phyloP scores from a whole-genome alignment of 176 grass and related monocot genomes.

The Musa schizocarpa region DNA sequence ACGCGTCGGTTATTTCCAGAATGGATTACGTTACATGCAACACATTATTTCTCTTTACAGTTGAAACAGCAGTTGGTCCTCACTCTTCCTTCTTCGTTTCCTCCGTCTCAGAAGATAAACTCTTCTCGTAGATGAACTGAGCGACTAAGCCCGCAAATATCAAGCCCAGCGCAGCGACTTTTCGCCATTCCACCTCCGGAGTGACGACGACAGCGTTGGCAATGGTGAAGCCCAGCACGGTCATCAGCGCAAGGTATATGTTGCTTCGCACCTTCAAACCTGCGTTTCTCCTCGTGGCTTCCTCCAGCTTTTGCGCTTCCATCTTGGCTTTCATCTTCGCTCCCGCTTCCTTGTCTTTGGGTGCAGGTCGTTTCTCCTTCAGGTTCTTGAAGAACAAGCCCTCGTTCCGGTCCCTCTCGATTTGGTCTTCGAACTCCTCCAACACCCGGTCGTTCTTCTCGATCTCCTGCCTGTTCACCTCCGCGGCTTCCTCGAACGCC shows the following conservation, averaged over 20 bases:
- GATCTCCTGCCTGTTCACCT: slow-evolving; percentile 61
- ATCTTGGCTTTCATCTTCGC: slow-evolving; percentile 36
- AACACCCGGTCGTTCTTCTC: slow-evolving; percentile 74
- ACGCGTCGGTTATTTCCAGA: no score
- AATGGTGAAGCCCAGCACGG: slow-evolving; percentile 61
- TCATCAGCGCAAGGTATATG: slow-evolving; percentile 77
- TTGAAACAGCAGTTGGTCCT: no score
- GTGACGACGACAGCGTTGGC: slow-evolving; percentile 41
- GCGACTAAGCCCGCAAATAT: slow-evolving; percentile 71
- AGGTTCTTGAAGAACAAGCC: slow-evolving; percentile 92
- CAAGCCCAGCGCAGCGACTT: slow-evolving; percentile 63
- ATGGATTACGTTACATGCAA: no score
- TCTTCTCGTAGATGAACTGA: slow-evolving; percentile 5
- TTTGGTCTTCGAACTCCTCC: slow-evolving; percentile 67
- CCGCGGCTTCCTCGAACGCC: slow-evolving; percentile 61
- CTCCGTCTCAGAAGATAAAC: slow-evolving; percentile 18
- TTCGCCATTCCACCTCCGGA: slow-evolving; percentile 59
- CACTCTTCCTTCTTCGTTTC: slow-evolving; percentile 35
- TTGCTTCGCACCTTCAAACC: slow-evolving; percentile 56
- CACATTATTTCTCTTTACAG: no score
- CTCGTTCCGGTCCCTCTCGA: slow-evolving; percentile 69
- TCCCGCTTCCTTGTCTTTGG: slow-evolving; percentile 15
- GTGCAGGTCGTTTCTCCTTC: slow-evolving; percentile 36
- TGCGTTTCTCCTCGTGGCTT: slow-evolving; percentile 40
- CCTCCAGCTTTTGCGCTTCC: slow-evolving; percentile 56